Conservation (phyloP, 306 rosid species). For the Trifolium dubium region DNA sequence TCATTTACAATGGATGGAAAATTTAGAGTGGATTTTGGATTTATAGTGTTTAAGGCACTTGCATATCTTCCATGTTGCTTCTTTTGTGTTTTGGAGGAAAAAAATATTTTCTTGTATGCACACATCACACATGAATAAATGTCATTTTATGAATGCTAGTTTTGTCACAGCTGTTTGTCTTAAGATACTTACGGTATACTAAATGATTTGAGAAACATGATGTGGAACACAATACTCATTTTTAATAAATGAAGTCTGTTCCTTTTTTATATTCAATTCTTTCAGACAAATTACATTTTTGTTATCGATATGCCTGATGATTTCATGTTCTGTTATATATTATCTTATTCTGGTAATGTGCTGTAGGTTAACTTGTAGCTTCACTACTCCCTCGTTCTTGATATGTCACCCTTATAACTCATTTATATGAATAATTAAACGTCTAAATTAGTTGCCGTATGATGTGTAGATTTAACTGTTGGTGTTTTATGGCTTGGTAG, state of each 20-base stretch:
- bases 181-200: slow-evolving; percentile 9
- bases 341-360: slow-evolving; percentile 4
- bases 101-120: slow-evolving; percentile 5
- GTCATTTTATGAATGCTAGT: slow-evolving; percentile 13
- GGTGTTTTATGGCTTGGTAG: background rate
- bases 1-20: slow-evolving; percentile 21
- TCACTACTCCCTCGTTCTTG: background rate
- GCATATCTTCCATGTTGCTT: slow-evolving; percentile 3
- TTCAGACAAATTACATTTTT: background rate
- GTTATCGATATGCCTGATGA: background rate
- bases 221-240: slow-evolving; percentile 7
- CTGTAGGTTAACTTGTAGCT: background rate
- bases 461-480: slow-evolving; percentile 11
- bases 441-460: background rate
- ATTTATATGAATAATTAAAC: background rate
- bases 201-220: slow-evolving; percentile 42
- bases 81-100: background rate
- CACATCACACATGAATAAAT: background rate
- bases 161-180: slow-evolving; percentile 22
- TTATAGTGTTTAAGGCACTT: slow-evolving; percentile 24
- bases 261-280: background rate
- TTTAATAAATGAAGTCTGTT: slow-evolving; percentile 15
- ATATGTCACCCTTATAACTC: slow-evolving; percentile 1
- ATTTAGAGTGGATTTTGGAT: background rate
- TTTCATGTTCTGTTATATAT: slow-evolving; percentile 27